Evolutionary conservation across 495 filamentous ascomycete species (phyloP).

Genomic region (Penicillium cosmopolitanum): DNA sequence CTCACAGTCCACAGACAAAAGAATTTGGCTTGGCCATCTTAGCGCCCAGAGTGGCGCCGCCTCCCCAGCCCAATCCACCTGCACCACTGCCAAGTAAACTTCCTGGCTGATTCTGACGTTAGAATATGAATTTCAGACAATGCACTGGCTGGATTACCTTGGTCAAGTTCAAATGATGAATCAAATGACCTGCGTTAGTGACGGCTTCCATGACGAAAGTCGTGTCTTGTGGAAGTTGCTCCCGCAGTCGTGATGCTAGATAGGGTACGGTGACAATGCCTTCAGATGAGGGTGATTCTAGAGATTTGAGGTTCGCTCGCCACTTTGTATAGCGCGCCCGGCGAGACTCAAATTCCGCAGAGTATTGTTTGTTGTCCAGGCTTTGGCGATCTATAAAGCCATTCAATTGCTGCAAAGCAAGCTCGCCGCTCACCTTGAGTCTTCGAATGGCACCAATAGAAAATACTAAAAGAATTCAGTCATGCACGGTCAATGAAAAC

Average conservation of each 20-base stretch:
- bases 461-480: constrained; percentile 44
- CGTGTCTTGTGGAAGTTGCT: constrained; percentile 69
- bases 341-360: constrained; percentile 12
- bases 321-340: constrained; percentile 13
- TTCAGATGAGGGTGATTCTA: constrained; percentile 13
- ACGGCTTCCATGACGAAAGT: constrained; percentile 85
- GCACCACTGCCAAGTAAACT: constrained; percentile 60
- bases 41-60: constrained; percentile 79
- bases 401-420: constrained; percentile 27
- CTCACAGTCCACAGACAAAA: constrained; percentile 30
- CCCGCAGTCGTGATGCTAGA: constrained; percentile 49
- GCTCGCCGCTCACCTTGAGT: constrained; percentile 23
- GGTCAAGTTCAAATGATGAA: constrained; percentile 57
- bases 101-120: constrained; percentile 17
- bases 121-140: not conserved
- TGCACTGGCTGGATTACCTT: constrained; percentile 9
- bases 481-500: not conserved
- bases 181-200: constrained; percentile 73
- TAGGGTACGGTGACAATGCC: constrained; percentile 21
- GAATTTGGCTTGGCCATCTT: constrained; percentile 63
- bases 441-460: constrained; percentile 65
- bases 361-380: constrained; percentile 11
- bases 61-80: constrained; percentile 90
- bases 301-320: constrained; percentile 5
- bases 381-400: constrained; percentile 16